Percentiles rank a stretch among this genome's conserved stretches.
phyloP scores from a whole-genome alignment of 495 filamentous ascomycete species.

The Xylaria nigripes region DNA sequence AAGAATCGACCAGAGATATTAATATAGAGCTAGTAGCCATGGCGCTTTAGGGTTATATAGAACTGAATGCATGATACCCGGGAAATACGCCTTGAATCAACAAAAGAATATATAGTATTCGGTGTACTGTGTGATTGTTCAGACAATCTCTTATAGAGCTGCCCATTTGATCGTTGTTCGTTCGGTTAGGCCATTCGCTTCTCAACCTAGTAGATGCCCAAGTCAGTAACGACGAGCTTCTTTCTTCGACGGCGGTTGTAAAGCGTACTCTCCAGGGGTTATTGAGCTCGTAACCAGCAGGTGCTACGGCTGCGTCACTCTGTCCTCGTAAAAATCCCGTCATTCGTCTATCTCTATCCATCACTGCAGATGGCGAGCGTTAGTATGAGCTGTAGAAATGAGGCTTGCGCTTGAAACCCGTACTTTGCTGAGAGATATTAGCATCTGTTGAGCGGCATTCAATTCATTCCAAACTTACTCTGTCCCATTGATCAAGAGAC shows the following conservation, averaged over 20 bases:
- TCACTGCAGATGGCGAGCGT: conserved; percentile 56
- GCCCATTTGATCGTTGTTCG: background rate
- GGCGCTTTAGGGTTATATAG: conserved; percentile 6
- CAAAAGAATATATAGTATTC: conserved; percentile 10
- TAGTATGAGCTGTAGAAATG: conserved; percentile 22
- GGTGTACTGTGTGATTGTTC: conserved; percentile 17
- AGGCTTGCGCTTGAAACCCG: conserved; percentile 11
- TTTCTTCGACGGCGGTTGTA: background rate
- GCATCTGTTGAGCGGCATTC: conserved; percentile 9
- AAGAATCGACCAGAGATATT: conserved; percentile 77
- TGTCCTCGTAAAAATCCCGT: conserved; percentile 83
- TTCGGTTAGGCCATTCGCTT: conserved; percentile 37
- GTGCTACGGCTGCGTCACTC: conserved; percentile 68
- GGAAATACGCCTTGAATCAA: conserved; percentile 1
- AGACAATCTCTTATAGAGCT: conserved; percentile 1
- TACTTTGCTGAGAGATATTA: conserved; percentile 64
- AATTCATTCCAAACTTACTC: conserved; percentile 47
- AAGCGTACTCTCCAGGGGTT: conserved; percentile 75
- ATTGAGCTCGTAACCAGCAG: conserved; percentile 83
- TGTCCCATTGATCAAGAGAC: conserved; percentile 88
- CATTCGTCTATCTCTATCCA: conserved; percentile 86
- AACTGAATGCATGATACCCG: conserved; percentile 23
- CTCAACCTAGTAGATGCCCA: conserved; percentile 35
- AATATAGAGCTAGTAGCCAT: conserved; percentile 37
- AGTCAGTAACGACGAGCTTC: background rate